Base-by-base conservation (phyloP, 2,329 filamentous ascomycete species). In the Scedosporium boydii region DNA sequence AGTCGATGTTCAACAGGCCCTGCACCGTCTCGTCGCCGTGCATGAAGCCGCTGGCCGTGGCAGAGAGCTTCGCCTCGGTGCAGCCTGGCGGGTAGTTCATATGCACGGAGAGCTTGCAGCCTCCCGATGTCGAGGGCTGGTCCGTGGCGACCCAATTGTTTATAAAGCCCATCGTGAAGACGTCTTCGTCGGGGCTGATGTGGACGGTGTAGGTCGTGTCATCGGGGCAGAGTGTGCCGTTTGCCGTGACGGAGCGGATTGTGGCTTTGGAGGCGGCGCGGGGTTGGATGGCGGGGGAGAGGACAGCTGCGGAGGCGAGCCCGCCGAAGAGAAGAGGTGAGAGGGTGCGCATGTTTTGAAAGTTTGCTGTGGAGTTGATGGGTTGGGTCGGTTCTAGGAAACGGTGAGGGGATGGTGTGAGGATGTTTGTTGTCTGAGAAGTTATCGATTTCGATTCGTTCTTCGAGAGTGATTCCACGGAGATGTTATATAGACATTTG, bases 151-250 rank as follows among this genome's bases (percentile, higher is more conserved):
- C 41, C 58, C 59, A 63, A 48, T 61, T 55, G 21, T 57, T 23
- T n/a, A 61, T 58, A 6, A 63, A 51, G 58, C 57, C 53, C 14
- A 58, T 60, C 23, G 58, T 61, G 21, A 51, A 21, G 26, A 51
- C 38, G 38, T 51, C 29, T 41, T 48, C 18, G n/a, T 60, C 44
- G 44, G 46, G 48, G 48, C 59, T 57, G 34, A 63, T 63, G 48
- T 60, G 59, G 29, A 38, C 55, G 21, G 62, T 63, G 62, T 63
- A 60, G 46, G 51, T 55, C 4, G 18, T 27, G 18, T 55, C 21
- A 23, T 55, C 23, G 51, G 51, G 51, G 23, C 51, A 55, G 51
- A 55, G 51, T 1, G 51, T 55, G 51, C 51, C 51, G 51, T 9
- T 4, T 4, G 51, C 51, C 6, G 18, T 9, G 18, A 55, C 51